Conservation (phyloP, 169 alveolate genomes). For the Perkinsus marinus region DNA sequence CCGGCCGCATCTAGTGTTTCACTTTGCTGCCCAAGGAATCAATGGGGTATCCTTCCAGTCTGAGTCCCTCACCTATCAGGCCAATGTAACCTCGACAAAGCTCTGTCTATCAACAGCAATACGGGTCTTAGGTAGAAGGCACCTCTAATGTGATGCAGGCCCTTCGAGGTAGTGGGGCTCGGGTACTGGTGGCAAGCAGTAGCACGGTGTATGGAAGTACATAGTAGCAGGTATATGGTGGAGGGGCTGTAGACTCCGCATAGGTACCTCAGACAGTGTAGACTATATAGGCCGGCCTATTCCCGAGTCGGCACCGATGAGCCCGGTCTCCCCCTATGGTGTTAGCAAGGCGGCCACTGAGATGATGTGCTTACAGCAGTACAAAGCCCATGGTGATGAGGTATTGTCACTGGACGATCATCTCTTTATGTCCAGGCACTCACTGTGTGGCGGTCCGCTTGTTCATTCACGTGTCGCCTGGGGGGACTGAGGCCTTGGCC, state of each 20-base stretch:
- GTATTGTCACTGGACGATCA: background rate
- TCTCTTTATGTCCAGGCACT: background rate
- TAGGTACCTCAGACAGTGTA: background rate
- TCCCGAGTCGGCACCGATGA: conserved; percentile 2
- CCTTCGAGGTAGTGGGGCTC: background rate
- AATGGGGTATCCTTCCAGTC: conserved; percentile 7
- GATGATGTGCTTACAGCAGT: background rate
- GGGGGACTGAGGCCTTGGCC: conserved; percentile 1
- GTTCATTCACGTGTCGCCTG: conserved; percentile 3
- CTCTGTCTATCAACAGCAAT: background rate
- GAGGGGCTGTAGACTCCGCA: background rate
- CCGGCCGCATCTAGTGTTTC: background rate
- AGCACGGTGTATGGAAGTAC: background rate
- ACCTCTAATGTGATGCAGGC: background rate
- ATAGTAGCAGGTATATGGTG: background rate
- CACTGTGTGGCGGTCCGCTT: background rate
- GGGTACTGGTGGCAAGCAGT: background rate
- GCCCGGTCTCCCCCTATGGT: conserved; percentile 4
- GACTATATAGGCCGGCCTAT: background rate
- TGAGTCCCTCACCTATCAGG: background rate
- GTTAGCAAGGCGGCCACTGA: background rate
- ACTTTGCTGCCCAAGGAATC: conserved; percentile 9
- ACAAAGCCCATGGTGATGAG: background rate
- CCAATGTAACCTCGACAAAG: background rate
- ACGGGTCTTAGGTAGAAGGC: background rate